Evolutionary conservation across 805 yeast genomes (phyloP), one percentile per base, ranked within the genome.

Genomic region (Clavispora santaluciae): DNA sequence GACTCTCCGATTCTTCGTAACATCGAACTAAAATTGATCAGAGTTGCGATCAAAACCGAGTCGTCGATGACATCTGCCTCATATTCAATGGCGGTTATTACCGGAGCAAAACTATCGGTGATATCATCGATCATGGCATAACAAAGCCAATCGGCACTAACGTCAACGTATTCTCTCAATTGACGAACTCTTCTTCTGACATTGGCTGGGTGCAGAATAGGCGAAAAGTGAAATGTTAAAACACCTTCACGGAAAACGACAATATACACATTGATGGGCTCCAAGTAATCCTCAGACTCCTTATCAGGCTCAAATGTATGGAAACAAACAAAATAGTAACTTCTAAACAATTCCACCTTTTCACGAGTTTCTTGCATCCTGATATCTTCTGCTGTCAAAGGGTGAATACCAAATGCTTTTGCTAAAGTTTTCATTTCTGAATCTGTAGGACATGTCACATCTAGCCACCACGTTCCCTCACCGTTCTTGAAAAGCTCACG

Each of bases 381-480:
- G 49, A 91, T 90, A 80, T 91, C 99, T 67, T 91, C 99, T 1
- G 96, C 89, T 0, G 99, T 91, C 71, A 91, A 80, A 22, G 99
- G 99, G 70, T 91, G 99, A 65, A 91, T 87, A 8, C 96, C 96
- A 63, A 91, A 91, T 0, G 97, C 93, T 55, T 90, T 90, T 8
- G 96, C 83, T 30, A 93, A 61, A 53, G 86, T 81, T 57, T 85
- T 85, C 96, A 93, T 88, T 64, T 93, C 99, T 16, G 81, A 81
- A 57, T 91, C 98, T 0, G 96, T 87, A 5, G 99, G 98, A 56
- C 95, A 84, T 31, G 80, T 71, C 59, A 97, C 89, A 61, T 93
- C 97, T 33, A 93, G 68, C 97, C 97, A 91, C 98, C 98, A 90
- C 5, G 89, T 81, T 2, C 89, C 83, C 42, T 82, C 81, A 15